A percentile compares a stretch with the other conserved stretches of the same genome.
These are phyloP conservation scores for Gaultheria prostrata DNA, from an alignment of 148 eudicot species.

Conservation along the genomic window DNA sequence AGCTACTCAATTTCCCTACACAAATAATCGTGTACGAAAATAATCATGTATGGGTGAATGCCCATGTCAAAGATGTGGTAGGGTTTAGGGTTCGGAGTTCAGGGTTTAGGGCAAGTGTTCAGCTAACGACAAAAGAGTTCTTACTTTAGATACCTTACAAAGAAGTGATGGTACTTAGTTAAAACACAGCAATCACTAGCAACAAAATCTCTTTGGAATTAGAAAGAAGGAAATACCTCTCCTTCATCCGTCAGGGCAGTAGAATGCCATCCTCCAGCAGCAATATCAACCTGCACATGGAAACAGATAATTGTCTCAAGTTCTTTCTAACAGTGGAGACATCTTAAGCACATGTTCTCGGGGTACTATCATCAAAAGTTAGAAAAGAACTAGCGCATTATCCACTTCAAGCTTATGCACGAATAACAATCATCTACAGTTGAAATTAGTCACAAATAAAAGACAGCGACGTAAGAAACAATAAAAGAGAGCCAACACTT, in stretches of 20 bases:
- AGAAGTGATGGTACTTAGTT: neutral
- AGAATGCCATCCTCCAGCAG: slow-evolving; percentile 99
- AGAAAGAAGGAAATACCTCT: slow-evolving; percentile 53
- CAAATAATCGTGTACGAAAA: no score
- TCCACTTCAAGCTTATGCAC: neutral
- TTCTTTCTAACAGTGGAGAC: neutral
- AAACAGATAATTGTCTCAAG: slow-evolving; percentile 12
- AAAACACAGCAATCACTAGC: neutral
- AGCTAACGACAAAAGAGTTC: neutral
- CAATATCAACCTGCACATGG: slow-evolving; percentile 79
- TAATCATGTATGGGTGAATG: neutral
- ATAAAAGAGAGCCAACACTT: neutral
- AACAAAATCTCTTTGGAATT: neutral
- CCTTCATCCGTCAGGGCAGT: slow-evolving; percentile 87
- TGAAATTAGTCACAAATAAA: neutral
- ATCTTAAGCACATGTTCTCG: neutral
- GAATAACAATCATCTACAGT: neutral
- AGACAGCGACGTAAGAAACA: neutral
- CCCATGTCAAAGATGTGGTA: neutral
- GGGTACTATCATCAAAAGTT: neutral
- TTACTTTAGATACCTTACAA: neutral
- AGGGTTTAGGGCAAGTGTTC: neutral
- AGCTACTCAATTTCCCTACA: neutral
- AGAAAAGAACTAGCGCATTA: neutral
- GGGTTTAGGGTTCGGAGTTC: neutral